Evolutionary conservation across 768 basidiomycete species (phyloP), one percentile per base, ranked within the genome.

Genomic region (Tephrocybe sp.): DNA sequence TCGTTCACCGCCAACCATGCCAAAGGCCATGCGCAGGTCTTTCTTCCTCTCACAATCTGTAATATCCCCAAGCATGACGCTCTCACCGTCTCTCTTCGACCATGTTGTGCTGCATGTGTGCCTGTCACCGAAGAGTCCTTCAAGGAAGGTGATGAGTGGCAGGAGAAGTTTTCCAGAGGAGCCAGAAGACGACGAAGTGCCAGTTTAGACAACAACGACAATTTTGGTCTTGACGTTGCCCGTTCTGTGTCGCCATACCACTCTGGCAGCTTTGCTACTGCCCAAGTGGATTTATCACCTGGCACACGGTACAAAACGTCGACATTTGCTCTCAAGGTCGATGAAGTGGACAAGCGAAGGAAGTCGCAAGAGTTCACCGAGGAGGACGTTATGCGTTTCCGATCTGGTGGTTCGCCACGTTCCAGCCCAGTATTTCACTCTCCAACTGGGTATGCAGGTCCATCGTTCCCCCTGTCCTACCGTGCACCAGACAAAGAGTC

Each of bases 21-120:
- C 52, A 47, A 49, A 49, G 47, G 6, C 55, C 50, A 29, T 66
- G 57, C 31, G 65, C 50, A 53, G 45, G 56, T 42, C 56, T 55
- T 46, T 58, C 51, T 51, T 64, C 38, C 58, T 22, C 55, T 69
- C 6, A 70, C 74, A 23, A 62, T 64, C n/a, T 69, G 71, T 41
- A 57, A 62, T 15, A 61, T 61, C 16, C 62, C 57, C 38, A 61
- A 63, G 48, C 71, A 67, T 16, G 56, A 74, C 13, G 64, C 73
- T 33, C 54, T 71, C 24, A 88, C 84, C 0, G 65, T 91, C 1
- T 88, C 88, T 6, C 69, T 91, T 13, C 82, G 88, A 36, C 72
- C 81, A 11, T 91, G 88, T 64, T 91, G 88, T 58, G 63, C 73
- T 8, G 76, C 80, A 38, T 91, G 88, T 59, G 73, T 78, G 33